A percentile compares a stretch with the other conserved stretches of the same genome.
phyloP scores from a whole-genome alignment of 2,329 filamentous ascomycete genomes.

The Fusarium dimerum region DNA sequence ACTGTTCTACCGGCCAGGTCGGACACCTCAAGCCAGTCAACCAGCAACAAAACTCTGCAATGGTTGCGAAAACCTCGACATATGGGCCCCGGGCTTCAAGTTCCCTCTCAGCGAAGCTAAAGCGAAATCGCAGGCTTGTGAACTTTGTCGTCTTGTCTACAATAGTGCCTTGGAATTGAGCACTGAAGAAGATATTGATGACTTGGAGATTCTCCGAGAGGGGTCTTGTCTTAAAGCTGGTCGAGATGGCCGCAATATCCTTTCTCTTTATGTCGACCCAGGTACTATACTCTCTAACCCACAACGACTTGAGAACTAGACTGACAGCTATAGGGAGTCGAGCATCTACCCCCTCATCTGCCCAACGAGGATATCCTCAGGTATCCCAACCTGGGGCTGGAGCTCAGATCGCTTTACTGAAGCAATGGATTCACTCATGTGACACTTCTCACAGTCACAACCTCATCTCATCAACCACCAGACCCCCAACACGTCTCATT shows the following conservation, averaged over 20 bases:
- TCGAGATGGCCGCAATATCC: not conserved
- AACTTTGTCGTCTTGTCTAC: not conserved
- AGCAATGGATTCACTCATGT: not conserved
- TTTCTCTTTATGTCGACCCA: slow-evolving; percentile 1
- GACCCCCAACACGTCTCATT: slow-evolving; percentile 1
- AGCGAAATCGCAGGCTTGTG: not conserved
- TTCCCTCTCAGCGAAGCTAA: not conserved
- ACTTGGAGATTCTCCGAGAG: not conserved
- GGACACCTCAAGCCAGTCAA: not conserved
- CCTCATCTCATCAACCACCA: not conserved
- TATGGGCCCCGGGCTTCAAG: not conserved
- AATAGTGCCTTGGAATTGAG: not conserved
- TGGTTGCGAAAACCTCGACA: not conserved
- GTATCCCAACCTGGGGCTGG: not conserved
- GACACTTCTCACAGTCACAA: not conserved
- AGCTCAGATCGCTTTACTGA: not conserved
- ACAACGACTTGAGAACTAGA: rapidly evolving
- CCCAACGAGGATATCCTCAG: not conserved
- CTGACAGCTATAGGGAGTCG: not conserved
- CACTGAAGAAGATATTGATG: not conserved
- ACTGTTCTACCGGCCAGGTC: not conserved
- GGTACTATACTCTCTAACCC: not conserved
- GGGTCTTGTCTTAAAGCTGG: not conserved
- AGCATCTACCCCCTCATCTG: not conserved
- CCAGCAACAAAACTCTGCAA: not conserved